Evolutionary conservation across 2,329 filamentous ascomycete genomes (phyloP).

Genomic region (Macrophomina phaseolina): DNA sequence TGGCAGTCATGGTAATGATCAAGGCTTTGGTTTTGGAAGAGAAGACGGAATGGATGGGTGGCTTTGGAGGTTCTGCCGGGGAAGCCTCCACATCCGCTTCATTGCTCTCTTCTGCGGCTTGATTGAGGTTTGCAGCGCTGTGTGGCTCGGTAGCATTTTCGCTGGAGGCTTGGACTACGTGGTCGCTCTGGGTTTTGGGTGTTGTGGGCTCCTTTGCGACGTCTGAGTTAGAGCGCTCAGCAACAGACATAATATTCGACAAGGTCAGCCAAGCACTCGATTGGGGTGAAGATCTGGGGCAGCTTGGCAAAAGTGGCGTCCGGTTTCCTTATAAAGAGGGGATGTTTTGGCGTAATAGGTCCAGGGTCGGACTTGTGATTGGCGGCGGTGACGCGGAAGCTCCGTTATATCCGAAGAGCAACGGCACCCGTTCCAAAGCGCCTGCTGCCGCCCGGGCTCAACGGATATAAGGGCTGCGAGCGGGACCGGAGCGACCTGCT

Average conservation of each 20-base stretch:
- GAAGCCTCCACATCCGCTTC: constrained; percentile 12
- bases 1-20: constrained; percentile 37
- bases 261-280: not conserved
- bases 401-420: not conserved
- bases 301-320: not conserved
- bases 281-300: not conserved
- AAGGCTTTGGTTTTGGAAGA: constrained; percentile 36
- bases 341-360: not conserved
- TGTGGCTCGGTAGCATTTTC: not conserved
- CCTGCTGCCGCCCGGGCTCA: not conserved
- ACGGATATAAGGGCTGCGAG: not conserved
- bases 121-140: too few species aligned
- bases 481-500: too few species aligned
- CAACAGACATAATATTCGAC: not conserved
- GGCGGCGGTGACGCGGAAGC: not conserved
- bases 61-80: not conserved
- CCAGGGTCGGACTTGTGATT: not conserved
- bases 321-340: not conserved
- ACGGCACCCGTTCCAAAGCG: not conserved
- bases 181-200: not conserved
- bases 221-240: not conserved
- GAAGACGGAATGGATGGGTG: constrained; percentile 39
- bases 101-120: not conserved
- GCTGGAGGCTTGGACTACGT: not conserved
- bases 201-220: not conserved